A percentile compares a stretch with the other conserved stretches of the same genome.
Evolutionary conservation across 768 basidiomycete species (phyloP).

Genomic region (Rubroboletus satanas): DNA sequence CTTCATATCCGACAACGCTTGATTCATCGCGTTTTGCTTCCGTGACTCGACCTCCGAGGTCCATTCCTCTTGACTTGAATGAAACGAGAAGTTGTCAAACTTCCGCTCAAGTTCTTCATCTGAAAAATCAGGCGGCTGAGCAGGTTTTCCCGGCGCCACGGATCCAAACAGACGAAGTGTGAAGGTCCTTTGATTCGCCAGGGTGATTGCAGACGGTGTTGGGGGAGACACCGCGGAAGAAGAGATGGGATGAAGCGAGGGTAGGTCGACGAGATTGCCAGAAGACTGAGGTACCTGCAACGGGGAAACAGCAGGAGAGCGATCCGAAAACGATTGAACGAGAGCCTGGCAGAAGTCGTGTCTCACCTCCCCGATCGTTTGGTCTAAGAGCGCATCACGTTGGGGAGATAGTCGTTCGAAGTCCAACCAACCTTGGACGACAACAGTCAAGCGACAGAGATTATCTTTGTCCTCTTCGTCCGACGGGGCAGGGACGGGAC

Average conservation of each 20-base stretch:
- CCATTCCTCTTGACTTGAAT: constrained; percentile 5
- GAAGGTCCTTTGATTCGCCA: background rate
- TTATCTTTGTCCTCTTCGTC: background rate
- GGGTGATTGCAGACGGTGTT: background rate
- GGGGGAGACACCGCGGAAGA: background rate
- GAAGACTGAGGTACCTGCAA: background rate
- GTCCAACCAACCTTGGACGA: constrained; percentile 6
- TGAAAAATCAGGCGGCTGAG: background rate
- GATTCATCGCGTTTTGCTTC: constrained; percentile 2
- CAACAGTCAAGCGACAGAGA: background rate
- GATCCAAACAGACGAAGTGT: background rate
- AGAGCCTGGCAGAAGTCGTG: constrained; percentile 5
- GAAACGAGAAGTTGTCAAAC: constrained; percentile 10
- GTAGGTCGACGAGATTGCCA: background rate
- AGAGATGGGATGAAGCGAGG: background rate
- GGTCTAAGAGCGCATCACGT: background rate
- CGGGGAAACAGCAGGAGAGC: background rate
- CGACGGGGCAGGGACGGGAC: background rate
- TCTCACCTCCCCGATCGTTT: background rate
- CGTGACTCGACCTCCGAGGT: constrained; percentile 6
- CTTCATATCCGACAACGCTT: constrained; percentile 1
- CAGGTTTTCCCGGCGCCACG: too few species aligned
- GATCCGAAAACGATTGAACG: background rate
- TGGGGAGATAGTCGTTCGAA: background rate
- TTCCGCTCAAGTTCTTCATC: constrained; percentile 5